Base-by-base conservation (phyloP, 75 land plant species). In the Chamaecyparis obtusa region DNA sequence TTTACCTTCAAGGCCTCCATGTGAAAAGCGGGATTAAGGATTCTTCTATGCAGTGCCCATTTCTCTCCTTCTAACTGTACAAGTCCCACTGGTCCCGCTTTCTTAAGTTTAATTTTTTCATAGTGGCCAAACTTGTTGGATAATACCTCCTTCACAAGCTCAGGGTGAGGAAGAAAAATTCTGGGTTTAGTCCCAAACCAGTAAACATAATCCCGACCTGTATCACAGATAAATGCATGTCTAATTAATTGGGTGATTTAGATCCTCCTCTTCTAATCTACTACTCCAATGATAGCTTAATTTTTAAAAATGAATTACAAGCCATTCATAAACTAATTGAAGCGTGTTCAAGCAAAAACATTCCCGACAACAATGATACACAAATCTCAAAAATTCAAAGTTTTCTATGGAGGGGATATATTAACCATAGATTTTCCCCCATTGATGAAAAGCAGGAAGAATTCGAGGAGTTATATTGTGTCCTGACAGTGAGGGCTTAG, bases 11-110 rank as follows among this genome's bases (percentile, higher is more conserved):
- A 33, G 32, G 85, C 88, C 21, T 93, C 94, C 46, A 87, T 85
- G 44, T 93, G 89, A 84, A 93, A 93, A 51, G 93, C 91, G 75
- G 94, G 93, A 46, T 76, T 86, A n/a, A 93, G 83, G 69, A 90
- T 84, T 80, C 86, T 87, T 64, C 94, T 88, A 27, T 89, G 89
- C 78, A 56, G 69, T 55, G 83, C 91, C 94, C 94, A 93, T 81
- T 88, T 89, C 64, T 93, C 90, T 3, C 94, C 94, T 60, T 91
- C 87, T 39, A 75, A 37, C 30, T 30, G 46, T 27, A 80, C 85
- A 41, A 93, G 88, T 7, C 94, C 94, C 8, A 5, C 2, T 5
- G 24, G 35, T 35, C 19, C 79, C 16, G 49, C 16, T 8, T 72
- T 37, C 56, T 80, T 80, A 24, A 83, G 0, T 9, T 43, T 44